These are phyloP conservation scores for Striga hermonthica DNA, from an alignment of 305 asterid genomes.

Conservation along the genomic window DNA sequence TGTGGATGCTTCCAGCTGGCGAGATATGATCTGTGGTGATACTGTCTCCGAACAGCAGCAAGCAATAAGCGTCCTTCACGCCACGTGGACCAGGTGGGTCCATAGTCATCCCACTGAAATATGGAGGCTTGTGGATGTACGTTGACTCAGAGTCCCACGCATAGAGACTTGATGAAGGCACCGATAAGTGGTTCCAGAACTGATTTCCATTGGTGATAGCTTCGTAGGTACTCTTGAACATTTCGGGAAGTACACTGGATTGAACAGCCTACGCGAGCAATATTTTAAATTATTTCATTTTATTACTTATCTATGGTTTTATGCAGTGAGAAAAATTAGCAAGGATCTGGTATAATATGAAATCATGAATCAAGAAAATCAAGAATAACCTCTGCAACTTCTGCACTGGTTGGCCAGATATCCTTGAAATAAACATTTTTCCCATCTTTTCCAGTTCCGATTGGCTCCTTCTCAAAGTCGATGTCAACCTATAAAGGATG, in stretches of 20 bases:
- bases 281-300: neutral
- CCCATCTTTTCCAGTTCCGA: conserved; percentile 86
- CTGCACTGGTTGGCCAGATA: conserved; percentile 85
- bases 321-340: neutral
- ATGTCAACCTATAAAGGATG: conserved; percentile 64
- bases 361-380: neutral
- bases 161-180: conserved; percentile 70
- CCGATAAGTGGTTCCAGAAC: conserved; percentile 72
- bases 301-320: neutral
- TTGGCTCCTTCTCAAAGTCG: conserved; percentile 82
- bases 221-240: conserved; percentile 85
- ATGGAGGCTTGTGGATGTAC: conserved; percentile 91
- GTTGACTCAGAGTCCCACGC: conserved; percentile 78
- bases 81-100: conserved; percentile 82
- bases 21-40: conserved; percentile 94
- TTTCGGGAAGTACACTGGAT: conserved; percentile 88
- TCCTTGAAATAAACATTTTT: conserved; percentile 65
- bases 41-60: conserved; percentile 88
- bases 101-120: conserved; percentile 77
- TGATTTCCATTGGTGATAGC: conserved; percentile 82
- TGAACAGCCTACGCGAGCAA: conserved; percentile 64
- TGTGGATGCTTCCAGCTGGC: conserved; percentile 96
- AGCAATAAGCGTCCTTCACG: conserved; percentile 80
- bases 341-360: neutral
- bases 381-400: conserved; percentile 66